Percentiles rank a stretch among this genome's conserved stretches.
phyloP scores from a whole-genome alignment of 768 basidiomycete genomes.

The Flagelloscypha sp. region DNA sequence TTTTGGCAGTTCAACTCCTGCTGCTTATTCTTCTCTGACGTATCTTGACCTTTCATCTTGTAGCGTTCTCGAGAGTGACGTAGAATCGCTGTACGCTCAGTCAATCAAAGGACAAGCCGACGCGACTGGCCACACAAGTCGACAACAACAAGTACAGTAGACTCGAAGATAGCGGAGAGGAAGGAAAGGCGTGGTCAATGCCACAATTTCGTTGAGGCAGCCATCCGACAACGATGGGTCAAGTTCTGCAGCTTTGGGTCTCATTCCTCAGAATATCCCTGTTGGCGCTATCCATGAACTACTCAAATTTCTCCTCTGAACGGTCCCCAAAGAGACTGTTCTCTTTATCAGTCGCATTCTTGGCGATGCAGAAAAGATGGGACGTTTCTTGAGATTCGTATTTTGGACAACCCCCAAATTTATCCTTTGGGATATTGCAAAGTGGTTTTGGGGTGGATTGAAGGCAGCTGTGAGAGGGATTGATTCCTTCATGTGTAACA shows the following conservation, averaged over 20 bases:
- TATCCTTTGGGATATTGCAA: too few relatives aligned
- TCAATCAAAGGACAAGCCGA: conserved; percentile 41
- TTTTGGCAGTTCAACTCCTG: conserved; percentile 3
- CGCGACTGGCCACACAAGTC: conserved; percentile 32
- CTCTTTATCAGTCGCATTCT: too few relatives aligned
- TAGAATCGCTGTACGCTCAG: conserved; percentile 49
- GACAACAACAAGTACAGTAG: not conserved
- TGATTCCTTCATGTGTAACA: too few relatives aligned
- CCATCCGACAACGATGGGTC: conserved; percentile 13
- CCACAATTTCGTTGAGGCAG: conserved; percentile 53
- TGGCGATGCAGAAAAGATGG: too few relatives aligned
- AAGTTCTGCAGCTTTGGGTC: conserved; percentile 7
- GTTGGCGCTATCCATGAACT: conserved; percentile 26
- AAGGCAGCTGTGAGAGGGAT: too few relatives aligned
- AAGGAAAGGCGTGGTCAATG: conserved; percentile 52
- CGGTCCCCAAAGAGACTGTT: conserved; percentile 39
- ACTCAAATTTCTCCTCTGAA: conserved; percentile 49
- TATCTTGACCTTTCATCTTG: conserved; percentile 70
- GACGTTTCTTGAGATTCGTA: too few relatives aligned
- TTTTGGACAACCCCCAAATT: too few relatives aligned
- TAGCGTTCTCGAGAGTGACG: conserved; percentile 40
- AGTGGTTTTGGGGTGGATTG: too few relatives aligned
- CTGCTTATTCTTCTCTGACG: conserved; percentile 28
- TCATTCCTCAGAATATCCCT: conserved; percentile 1
- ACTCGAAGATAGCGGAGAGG: conserved; percentile 30